Evolutionary conservation across 2,329 filamentous ascomycete genomes (phyloP).

Genomic region (Cordyceps fumosorosea): DNA sequence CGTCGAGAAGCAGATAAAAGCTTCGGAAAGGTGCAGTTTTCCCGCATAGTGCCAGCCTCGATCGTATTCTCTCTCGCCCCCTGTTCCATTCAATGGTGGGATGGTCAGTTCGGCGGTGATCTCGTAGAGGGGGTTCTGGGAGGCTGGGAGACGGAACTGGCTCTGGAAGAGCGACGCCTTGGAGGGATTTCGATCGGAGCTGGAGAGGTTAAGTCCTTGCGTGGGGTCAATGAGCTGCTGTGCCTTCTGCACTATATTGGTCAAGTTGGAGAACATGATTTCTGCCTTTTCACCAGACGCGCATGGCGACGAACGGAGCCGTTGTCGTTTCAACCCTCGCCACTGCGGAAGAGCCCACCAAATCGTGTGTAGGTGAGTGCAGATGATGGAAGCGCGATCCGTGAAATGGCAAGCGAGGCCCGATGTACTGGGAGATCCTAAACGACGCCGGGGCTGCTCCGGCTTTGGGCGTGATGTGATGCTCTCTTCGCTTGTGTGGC

Average conservation of each 20-base stretch:
- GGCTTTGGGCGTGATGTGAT: neutral
- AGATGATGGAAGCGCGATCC: neutral
- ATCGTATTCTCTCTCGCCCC: slow-evolving; percentile 64
- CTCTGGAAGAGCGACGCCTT: slow-evolving; percentile 90
- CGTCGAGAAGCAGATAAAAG: slow-evolving; percentile 94
- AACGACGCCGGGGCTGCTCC: neutral
- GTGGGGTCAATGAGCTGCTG: slow-evolving; percentile 91
- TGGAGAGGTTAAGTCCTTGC: slow-evolving; percentile 64
- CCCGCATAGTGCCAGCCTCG: slow-evolving; percentile 85
- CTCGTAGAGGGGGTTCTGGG: slow-evolving; percentile 90
- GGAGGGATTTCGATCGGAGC: slow-evolving; percentile 74
- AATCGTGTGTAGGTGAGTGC: neutral
- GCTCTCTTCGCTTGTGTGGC: neutral
- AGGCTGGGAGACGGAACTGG: slow-evolving; percentile 90
- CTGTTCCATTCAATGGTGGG: slow-evolving; percentile 61
- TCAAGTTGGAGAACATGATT: slow-evolving; percentile 54
- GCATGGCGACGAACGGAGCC: slow-evolving; percentile 10
- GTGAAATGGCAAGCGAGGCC: neutral
- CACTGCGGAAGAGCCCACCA: neutral
- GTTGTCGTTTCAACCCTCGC: slow-evolving; percentile 2
- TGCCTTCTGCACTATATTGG: slow-evolving; percentile 88
- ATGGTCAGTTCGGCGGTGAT: slow-evolving; percentile 95
- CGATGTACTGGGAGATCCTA: neutral
- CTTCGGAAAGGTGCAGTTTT: slow-evolving; percentile 87
- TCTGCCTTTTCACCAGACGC: slow-evolving; percentile 8